A percentile compares a stretch with the other conserved stretches of the same genome.
Conservation (phyloP, 805 yeast species). For the Cephaloascus fragrans region DNA sequence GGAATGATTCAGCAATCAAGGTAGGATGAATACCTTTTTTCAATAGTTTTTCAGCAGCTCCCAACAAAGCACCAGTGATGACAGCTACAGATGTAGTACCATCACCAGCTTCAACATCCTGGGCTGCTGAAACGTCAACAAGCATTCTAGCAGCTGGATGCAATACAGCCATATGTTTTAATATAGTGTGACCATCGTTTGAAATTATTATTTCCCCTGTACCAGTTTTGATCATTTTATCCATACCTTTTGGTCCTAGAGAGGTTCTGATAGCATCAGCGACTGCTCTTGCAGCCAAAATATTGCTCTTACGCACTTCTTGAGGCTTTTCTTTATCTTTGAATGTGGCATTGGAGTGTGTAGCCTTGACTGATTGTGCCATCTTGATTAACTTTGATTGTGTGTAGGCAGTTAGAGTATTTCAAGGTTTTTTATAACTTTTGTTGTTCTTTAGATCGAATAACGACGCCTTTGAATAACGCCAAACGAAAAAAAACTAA, state of each 20-base stretch:
- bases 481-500: too few relatives aligned
- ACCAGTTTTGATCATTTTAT: slow-evolving; percentile 94
- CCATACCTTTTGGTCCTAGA: slow-evolving; percentile 99
- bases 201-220: slow-evolving; percentile 89
- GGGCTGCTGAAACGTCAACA: slow-evolving; percentile 95
- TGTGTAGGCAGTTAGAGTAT: too few relatives aligned
- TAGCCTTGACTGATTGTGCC: slow-evolving; percentile 2
- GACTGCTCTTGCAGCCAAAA: slow-evolving; percentile 88
- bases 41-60: slow-evolving; percentile 88
- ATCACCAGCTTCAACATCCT: slow-evolving; percentile 99
- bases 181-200: slow-evolving; percentile 96
- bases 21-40: slow-evolving; percentile 94
- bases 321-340: slow-evolving; percentile 91
- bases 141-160: slow-evolving; percentile 98
- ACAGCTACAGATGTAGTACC: slow-evolving; percentile 98
- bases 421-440: too few relatives aligned
- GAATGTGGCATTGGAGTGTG: slow-evolving; percentile 77
- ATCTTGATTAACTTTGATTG: too few relatives aligned
- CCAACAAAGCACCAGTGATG: slow-evolving; percentile 85
- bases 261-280: slow-evolving; percentile 94
- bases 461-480: too few relatives aligned
- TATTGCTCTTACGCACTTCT: slow-evolving; percentile 84
- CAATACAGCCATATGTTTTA: slow-evolving; percentile 94
- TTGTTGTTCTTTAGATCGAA: too few relatives aligned
- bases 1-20: slow-evolving; percentile 87